These are phyloP conservation scores for Plenodomus lindquistii DNA, from an alignment of 2,329 filamentous ascomycete genomes.

Conservation along the genomic window DNA sequence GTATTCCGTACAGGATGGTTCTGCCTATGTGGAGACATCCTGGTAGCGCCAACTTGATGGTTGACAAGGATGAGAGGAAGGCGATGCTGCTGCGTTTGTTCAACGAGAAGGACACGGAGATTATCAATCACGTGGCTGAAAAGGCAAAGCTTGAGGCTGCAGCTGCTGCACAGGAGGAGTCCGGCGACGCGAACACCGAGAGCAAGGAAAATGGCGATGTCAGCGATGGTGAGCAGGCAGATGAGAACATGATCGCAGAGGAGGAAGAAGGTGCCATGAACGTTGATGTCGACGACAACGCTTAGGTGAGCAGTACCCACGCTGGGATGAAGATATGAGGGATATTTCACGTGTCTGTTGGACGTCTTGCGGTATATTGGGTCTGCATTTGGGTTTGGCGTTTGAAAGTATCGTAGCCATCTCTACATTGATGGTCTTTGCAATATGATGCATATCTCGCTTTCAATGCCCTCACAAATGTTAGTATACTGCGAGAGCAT, in stretches of 20 bases:
- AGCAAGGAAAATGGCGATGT: constrained; percentile 3
- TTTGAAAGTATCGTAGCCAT: constrained; percentile 1
- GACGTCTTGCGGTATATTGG: background rate
- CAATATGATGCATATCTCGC: no score
- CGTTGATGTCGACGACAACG: constrained; percentile 4
- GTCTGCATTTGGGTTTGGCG: constrained; percentile 9
- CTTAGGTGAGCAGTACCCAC: background rate
- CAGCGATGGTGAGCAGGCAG: constrained; percentile 4
- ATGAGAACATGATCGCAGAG: background rate
- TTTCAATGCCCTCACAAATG: no score
- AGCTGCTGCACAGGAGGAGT: constrained; percentile 20
- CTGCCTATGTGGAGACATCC: constrained; percentile 94
- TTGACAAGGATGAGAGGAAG: constrained; percentile 91
- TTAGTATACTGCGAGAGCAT: no score
- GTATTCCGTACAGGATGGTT: constrained; percentile 76
- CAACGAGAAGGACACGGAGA: constrained; percentile 82
- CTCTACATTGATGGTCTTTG: background rate
- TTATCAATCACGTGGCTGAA: constrained; percentile 51
- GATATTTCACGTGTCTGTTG: background rate
- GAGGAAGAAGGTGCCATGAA: constrained; percentile 10
- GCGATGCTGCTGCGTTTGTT: constrained; percentile 91
- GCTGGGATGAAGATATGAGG: background rate
- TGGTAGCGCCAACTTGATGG: constrained; percentile 91
- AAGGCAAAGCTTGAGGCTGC: constrained; percentile 33
- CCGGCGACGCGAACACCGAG: constrained; percentile 6